Percentiles rank a stretch among this genome's conserved stretches.
Evolutionary conservation across 768 basidiomycete species (phyloP).

Genomic region (Suillus brevipes): DNA sequence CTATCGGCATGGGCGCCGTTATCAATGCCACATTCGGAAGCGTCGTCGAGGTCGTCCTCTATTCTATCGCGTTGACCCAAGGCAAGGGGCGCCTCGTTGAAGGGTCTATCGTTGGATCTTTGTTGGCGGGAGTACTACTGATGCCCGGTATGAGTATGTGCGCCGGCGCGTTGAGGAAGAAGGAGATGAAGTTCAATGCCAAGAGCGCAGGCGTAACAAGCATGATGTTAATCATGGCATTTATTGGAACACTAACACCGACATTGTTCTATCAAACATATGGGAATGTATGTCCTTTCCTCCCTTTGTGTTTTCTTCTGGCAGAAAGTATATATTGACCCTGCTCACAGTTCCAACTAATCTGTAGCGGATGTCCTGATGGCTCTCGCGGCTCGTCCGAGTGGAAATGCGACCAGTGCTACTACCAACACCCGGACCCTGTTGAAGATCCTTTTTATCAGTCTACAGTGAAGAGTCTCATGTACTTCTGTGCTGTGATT

Average conservation of each 20-base stretch:
- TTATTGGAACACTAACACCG: slow-evolving; percentile 93
- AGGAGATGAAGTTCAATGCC: slow-evolving; percentile 99
- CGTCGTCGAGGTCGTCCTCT: slow-evolving; percentile 96
- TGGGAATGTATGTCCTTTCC: slow-evolving; percentile 75
- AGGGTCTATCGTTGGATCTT: slow-evolving; percentile 92
- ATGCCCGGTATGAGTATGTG: slow-evolving; percentile 99
- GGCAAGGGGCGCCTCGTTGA: slow-evolving; percentile 93
- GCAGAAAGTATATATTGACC: slow-evolving; percentile 2
- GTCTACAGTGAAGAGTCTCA: slow-evolving; percentile 88
- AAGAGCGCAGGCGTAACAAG: slow-evolving; percentile 98
- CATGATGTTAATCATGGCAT: slow-evolving; percentile 99
- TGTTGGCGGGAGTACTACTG: slow-evolving; percentile 91
- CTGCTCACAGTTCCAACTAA: slow-evolving; percentile 72
- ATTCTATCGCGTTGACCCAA: slow-evolving; percentile 85
- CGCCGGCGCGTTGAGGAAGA: slow-evolving; percentile 81
- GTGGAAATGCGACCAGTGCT: slow-evolving; percentile 92
- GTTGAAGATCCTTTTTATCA: slow-evolving; percentile 95
- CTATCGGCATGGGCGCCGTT: slow-evolving; percentile 98
- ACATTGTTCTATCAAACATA: slow-evolving; percentile 98
- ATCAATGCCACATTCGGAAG: slow-evolving; percentile 99
- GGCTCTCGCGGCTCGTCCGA: slow-evolving; percentile 28
- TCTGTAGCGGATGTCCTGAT: slow-evolving; percentile 78
- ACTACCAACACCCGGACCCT: slow-evolving; percentile 93
- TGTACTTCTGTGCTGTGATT: slow-evolving; percentile 94
- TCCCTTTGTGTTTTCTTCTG: slow-evolving; percentile 6